Base-by-base conservation (phyloP, 495 filamentous ascomycete species). In the Oidiodendron maius region DNA sequence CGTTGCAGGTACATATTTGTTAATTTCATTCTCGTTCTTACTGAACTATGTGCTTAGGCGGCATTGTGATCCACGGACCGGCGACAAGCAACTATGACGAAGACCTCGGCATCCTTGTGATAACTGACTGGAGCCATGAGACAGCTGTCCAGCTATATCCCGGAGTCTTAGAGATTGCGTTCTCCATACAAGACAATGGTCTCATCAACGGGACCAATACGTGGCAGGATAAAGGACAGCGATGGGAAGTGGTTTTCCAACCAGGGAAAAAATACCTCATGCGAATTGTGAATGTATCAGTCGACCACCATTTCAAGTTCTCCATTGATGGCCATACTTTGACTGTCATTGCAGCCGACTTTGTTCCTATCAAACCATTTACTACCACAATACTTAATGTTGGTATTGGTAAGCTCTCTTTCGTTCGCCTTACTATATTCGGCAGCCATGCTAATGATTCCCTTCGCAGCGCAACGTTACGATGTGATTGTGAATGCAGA, bases 341-440 rank as follows among this genome's bases (percentile, higher is more conserved):
- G 48, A 65, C 54, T 6, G 71, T 80, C 16, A 71, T 80, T 16
- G 69, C 72, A 3, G 62, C 56, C 11, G 74, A 79, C 47, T 67
- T 77, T 32, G 76, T 81, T 26, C 73, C 76, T 3, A 71, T 79
- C 16, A 42, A 59, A 1, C 73, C 76, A 0, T 78, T 67, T 64
- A 52, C 70, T 18, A 52, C 63, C 8, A 66, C 65, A 25, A 44
- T 87, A 8, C 58, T 66, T 23, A 64, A 15, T 83, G 70, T 89
- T 43, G 80, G 62, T 18, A 87, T 72, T 46, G 68, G 72, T 3
- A 80, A 87, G 64, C 75, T 84, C 30, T 82, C 82, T 61, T 75
- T 85, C 49, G 69, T n/a, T n/a, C n/a, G n/a, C n/a, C n/a, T 87
- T 8, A 77, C 83, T 46, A 72, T 87, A 40, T 72, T 74, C 24